These are phyloP conservation scores for Piloderma croceum DNA, from an alignment of 768 basidiomycete genomes.

Conservation along the genomic window DNA sequence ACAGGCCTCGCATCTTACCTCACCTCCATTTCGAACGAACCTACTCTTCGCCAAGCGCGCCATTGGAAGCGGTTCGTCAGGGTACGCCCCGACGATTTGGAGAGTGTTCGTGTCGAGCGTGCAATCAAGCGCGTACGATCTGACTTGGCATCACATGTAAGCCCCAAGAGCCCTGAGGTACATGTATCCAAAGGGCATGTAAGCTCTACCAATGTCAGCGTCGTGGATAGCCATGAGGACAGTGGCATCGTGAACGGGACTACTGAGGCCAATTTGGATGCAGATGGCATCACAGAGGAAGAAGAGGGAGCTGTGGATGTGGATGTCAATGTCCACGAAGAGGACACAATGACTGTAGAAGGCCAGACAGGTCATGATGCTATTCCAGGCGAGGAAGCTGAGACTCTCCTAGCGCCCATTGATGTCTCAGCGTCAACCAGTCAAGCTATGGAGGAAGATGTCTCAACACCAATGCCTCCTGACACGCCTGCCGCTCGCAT, in stretches of 20 bases:
- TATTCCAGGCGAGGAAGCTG: no score
- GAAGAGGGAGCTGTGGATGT: conserved; percentile 5
- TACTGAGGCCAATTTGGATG: conserved; percentile 7
- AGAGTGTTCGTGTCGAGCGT: conserved; percentile 81
- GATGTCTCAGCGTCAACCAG: conserved; percentile 1
- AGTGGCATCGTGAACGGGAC: conserved; percentile 15
- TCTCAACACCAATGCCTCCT: conserved; percentile 34
- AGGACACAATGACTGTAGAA: conserved; percentile 7
- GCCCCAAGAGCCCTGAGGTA: conserved; percentile 20
- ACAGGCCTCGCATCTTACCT: conserved; percentile 74
- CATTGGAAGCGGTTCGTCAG: conserved; percentile 84
- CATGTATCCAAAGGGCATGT: conserved; percentile 17
- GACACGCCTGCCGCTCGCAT: conserved; percentile 40
- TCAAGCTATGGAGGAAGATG: conserved; percentile 3
- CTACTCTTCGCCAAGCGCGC: conserved; percentile 53
- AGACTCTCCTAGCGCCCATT: neutral
- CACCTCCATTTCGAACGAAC: conserved; percentile 68
- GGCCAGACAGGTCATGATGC: no score
- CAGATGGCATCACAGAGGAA: conserved; percentile 22
- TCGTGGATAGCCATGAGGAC: conserved; percentile 22
- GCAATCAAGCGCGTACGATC: conserved; percentile 85
- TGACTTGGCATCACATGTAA: conserved; percentile 71
- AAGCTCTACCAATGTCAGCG: conserved; percentile 31
- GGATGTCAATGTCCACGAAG: conserved; percentile 10
- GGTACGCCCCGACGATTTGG: conserved; percentile 81